Percentiles rank a stretch among this genome's conserved stretches.
phyloP scores from a whole-genome alignment of 2,329 filamentous ascomycete genomes.

The Clarireedia hainanense region DNA sequence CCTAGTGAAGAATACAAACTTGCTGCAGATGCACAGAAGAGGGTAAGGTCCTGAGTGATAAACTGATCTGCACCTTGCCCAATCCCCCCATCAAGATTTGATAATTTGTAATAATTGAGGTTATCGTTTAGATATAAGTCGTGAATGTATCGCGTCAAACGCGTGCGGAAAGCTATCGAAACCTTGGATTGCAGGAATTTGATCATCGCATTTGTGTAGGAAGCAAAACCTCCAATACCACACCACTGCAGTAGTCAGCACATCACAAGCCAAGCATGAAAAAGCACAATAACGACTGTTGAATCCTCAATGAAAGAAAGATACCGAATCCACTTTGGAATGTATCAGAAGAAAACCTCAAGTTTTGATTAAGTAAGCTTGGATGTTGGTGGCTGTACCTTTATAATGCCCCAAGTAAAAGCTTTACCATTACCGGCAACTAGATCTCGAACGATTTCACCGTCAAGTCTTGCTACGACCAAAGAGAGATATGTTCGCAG shows the following conservation, averaged over 20 bases:
- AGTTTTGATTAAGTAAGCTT: not conserved
- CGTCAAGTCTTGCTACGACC: constrained; percentile 85
- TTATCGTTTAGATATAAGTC: constrained; percentile 93
- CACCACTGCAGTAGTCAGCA: constrained; percentile 56
- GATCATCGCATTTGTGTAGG: constrained; percentile 98
- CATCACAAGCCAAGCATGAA: not conserved
- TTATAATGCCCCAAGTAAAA: constrained; percentile 81
- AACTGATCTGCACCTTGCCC: constrained; percentile 92
- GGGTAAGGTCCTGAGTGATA: constrained; percentile 91
- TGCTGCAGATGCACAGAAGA: constrained; percentile 89
- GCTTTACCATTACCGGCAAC: constrained; percentile 88
- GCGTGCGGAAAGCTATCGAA: constrained; percentile 93
- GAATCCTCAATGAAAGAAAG: not conserved
- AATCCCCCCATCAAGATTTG: constrained; percentile 86
- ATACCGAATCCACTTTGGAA: constrained; percentile 8
- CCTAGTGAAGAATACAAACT: constrained; percentile 92
- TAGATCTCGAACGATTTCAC: constrained; percentile 90
- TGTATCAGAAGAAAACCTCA: not conserved
- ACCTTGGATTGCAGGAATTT: constrained; percentile 98
- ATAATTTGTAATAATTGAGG: constrained; percentile 91
- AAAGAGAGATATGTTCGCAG: constrained; percentile 89
- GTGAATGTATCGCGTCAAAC: constrained; percentile 92
- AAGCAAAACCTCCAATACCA: constrained; percentile 84
- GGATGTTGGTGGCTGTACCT: constrained; percentile 40
- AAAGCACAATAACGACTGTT: not conserved